phyloP scores from a whole-genome alignment of 1,139 yeast species.

The Entelexis sorbosivorans region DNA sequence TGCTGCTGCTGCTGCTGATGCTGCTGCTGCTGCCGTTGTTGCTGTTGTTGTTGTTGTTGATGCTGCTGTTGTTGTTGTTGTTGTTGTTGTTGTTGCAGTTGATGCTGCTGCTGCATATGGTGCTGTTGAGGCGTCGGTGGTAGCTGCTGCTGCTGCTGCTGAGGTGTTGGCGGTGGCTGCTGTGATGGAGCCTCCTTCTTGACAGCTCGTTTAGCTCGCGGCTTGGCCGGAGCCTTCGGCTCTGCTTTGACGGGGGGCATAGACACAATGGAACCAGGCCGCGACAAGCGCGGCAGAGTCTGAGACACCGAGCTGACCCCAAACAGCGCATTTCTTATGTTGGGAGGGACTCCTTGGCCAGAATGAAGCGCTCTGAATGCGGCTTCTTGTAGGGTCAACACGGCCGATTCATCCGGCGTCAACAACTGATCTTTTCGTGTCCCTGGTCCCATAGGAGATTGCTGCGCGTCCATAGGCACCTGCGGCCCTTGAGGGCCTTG shows the following conservation, averaged over 20 bases:
- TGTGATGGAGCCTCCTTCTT: not conserved
- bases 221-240: not conserved
- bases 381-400: constrained; percentile 56
- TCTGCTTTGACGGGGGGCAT: not conserved
- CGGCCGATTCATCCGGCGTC: constrained; percentile 37
- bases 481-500: not conserved
- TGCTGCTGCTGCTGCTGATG: not conserved
- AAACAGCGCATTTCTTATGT: constrained; percentile 32
- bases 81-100: not conserved
- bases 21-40: not conserved
- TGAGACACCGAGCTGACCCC: constrained; percentile 13
- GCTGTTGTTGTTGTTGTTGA: not conserved
- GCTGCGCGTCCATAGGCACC: not conserved
- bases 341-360: constrained; percentile 57
- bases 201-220: not conserved
- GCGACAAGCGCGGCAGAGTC: constrained; percentile 12
- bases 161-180: not conserved
- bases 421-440: constrained; percentile 10
- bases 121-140: not conserved
- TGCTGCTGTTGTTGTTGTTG: not conserved
- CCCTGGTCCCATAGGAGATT: not conserved
- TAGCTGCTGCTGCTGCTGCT: not conserved
- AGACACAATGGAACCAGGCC: not conserved
- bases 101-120: not conserved
- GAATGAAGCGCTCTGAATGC: constrained; percentile 64